Conservation (phyloP, 371 early-diverging fungal genomes). For the Saksenaea oblongispora region DNA sequence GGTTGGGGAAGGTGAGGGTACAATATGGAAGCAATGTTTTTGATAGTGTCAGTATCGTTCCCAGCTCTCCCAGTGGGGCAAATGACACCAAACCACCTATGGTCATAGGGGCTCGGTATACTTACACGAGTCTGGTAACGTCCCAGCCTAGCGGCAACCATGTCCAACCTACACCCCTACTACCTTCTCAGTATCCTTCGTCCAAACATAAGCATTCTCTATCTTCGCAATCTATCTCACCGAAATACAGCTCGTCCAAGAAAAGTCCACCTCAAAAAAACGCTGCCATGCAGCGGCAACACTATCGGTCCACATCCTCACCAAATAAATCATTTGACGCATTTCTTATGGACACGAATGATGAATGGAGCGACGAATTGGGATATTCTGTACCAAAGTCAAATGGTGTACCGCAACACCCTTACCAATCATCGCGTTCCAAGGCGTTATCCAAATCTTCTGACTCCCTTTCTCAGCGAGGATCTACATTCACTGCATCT, state of each 20-base stretch:
- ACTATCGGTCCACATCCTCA: conserved; percentile 35
- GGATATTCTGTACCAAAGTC: conserved; percentile 14
- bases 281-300: conserved; percentile 7
- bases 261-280: conserved; percentile 6
- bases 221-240: neutral
- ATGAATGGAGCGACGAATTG: conserved; percentile 54
- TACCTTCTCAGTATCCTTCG: conserved; percentile 18
- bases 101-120: conserved; percentile 47
- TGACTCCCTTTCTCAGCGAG: neutral
- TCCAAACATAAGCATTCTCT: conserved; percentile 1
- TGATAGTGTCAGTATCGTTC: conserved; percentile 37
- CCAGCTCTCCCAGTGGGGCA: conserved; percentile 14
- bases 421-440: conserved; percentile 4
- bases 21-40: neutral
- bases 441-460: neutral
- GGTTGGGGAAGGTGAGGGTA: conserved; percentile 8
- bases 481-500: neutral
- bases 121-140: conserved; percentile 42
- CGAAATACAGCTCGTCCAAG: conserved; percentile 5
- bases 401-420: neutral
- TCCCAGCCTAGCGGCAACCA: conserved; percentile 2
- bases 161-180: neutral
- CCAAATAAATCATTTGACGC: conserved; percentile 46
- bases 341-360: conserved; percentile 53
- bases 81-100: conserved; percentile 12